phyloP scores from a whole-genome alignment of 495 filamentous ascomycete genomes.

The Penicillium longicatenatum region DNA sequence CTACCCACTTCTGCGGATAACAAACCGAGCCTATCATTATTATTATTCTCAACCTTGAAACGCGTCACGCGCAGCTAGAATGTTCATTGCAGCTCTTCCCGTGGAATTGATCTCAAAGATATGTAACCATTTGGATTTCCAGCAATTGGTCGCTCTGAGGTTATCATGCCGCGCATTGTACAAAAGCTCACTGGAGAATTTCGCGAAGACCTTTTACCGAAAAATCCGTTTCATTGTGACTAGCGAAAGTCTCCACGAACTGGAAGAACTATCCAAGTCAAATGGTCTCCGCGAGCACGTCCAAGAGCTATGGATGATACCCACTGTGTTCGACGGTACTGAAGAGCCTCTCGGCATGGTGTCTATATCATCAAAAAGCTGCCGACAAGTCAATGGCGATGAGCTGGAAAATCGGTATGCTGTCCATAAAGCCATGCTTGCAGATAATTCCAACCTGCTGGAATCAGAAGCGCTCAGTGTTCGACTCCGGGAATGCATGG shows the following conservation, averaged over 20 bases:
- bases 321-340: constrained; percentile 12
- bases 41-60: too few species aligned
- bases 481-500: too few species aligned
- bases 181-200: constrained; percentile 12
- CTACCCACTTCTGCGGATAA: too few species aligned
- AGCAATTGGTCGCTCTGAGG: constrained; percentile 16
- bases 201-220: constrained; percentile 11
- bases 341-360: constrained; percentile 9
- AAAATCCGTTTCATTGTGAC: constrained; percentile 22
- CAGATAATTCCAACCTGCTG: constrained; percentile 14
- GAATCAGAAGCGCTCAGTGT: constrained; percentile 8
- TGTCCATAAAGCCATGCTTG: constrained; percentile 12
- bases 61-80: not conserved
- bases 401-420: constrained; percentile 14
- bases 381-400: constrained; percentile 15
- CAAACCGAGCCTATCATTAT: too few species aligned
- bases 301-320: constrained; percentile 22
- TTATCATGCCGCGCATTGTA: constrained; percentile 22
- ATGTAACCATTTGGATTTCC: constrained; percentile 14
- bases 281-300: constrained; percentile 14
- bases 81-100: constrained; percentile 16
- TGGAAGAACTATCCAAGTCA: constrained; percentile 16
- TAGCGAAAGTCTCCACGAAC: constrained; percentile 22
- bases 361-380: constrained; percentile 21
- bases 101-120: constrained; percentile 20